These are phyloP conservation scores for Abrus pulchellus DNA, from an alignment of 306 rosid genomes.

Conservation along the genomic window DNA sequence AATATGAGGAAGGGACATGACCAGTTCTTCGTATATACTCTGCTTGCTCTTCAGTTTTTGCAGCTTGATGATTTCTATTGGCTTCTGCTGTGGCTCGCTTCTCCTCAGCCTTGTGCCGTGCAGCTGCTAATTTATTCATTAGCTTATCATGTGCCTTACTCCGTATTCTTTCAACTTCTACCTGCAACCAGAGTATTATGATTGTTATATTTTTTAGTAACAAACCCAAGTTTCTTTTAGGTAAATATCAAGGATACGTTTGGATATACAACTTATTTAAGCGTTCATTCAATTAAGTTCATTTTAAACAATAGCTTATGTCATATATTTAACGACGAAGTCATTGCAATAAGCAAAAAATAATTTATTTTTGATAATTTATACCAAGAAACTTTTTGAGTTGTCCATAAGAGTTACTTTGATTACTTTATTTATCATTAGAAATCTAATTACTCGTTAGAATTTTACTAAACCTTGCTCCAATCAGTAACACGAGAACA, in stretches of 20 bases:
- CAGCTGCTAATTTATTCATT: constrained; percentile 82
- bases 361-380: too few relatives aligned
- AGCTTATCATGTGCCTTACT: constrained; percentile 82
- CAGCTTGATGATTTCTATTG: constrained; percentile 73
- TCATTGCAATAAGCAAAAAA: too few relatives aligned
- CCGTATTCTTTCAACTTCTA: constrained; percentile 83
- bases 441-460: not conserved
- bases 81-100: constrained; percentile 87
- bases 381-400: too few relatives aligned
- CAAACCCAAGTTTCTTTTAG: not conserved
- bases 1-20: constrained; percentile 68
- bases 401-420: not conserved
- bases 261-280: too few relatives aligned
- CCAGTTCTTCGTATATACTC: constrained; percentile 85
- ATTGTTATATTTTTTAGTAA: not conserved
- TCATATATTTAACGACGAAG: too few relatives aligned
- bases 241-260: not conserved
- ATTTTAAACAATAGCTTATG: too few relatives aligned
- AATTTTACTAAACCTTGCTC: not conserved
- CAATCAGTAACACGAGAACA: not conserved
- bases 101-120: constrained; percentile 89
- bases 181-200: constrained; percentile 61
- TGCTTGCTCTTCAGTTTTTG: constrained; percentile 82
- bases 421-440: not conserved
- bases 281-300: too few relatives aligned